These are phyloP conservation scores for Daldinia loculata DNA, from an alignment of 495 filamentous ascomycete genomes.

Conservation along the genomic window DNA sequence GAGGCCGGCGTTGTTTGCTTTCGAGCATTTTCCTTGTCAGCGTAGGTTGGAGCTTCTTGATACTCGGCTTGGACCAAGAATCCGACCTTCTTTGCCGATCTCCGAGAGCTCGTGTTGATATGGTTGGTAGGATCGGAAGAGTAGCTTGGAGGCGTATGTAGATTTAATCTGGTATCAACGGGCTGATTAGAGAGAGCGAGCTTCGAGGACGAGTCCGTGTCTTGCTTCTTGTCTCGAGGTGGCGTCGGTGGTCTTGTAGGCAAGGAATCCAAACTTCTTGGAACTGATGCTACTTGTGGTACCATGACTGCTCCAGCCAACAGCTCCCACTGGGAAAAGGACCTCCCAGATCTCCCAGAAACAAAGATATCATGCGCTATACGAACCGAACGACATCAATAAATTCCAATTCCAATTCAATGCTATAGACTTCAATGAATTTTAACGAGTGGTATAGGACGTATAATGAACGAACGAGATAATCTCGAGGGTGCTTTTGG, in stretches of 20 bases:
- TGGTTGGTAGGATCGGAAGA: constrained; percentile 63
- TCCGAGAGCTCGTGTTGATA: constrained; percentile 65
- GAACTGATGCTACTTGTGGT: constrained; percentile 50
- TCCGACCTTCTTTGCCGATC: constrained; percentile 71
- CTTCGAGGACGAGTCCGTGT: constrained; percentile 38
- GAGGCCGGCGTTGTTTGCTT: constrained; percentile 55
- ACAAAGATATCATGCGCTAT: constrained; percentile 34
- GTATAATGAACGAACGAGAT: constrained; percentile 1
- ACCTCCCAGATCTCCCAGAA: not conserved
- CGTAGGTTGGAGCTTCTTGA: constrained; percentile 64
- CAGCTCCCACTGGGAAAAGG: constrained; percentile 36
- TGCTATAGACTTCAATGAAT: not conserved
- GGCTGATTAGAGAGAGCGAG: constrained; percentile 41
- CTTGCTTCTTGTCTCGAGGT: constrained; percentile 58
- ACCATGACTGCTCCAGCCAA: constrained; percentile 57
- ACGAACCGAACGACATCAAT: constrained; percentile 13
- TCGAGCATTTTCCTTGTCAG: constrained; percentile 54
- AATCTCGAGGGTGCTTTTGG: not conserved
- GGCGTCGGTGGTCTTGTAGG: constrained; percentile 64
- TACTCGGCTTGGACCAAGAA: constrained; percentile 79
- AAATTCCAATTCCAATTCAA: constrained; percentile 11
- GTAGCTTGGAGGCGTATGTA: constrained; percentile 61
- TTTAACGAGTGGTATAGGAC: constrained; percentile 5
- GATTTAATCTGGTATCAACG: constrained; percentile 46
- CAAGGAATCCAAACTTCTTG: constrained; percentile 54